Conservation (phyloP, 371 early-diverging fungal genomes). For the Umbelopsis sp. region DNA sequence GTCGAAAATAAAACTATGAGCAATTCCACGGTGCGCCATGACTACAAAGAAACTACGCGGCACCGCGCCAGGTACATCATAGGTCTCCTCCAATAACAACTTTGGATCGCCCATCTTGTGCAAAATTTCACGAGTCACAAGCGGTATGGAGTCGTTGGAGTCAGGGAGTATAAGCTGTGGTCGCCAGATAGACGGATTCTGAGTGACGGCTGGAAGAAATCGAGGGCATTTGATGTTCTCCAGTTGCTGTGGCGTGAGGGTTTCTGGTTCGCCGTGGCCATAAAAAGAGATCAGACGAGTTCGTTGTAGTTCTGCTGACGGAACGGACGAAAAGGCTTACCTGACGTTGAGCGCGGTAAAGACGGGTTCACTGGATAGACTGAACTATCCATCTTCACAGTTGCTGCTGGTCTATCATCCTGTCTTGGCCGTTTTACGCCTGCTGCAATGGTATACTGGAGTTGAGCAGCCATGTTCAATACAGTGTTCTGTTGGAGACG, state of each 20-base stretch:
- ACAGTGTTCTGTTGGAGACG: neutral
- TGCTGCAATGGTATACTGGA: neutral
- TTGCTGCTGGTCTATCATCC: neutral
- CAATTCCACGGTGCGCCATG: slow-evolving; percentile 55
- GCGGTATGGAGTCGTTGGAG: slow-evolving; percentile 8
- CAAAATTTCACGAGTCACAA: slow-evolving; percentile 22
- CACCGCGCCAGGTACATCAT: slow-evolving; percentile 58
- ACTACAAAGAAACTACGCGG: slow-evolving; percentile 68
- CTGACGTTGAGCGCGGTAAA: neutral
- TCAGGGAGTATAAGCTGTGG: slow-evolving; percentile 6
- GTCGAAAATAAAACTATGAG: slow-evolving; percentile 66
- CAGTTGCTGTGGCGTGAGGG: slow-evolving; percentile 4
- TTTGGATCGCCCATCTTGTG: slow-evolving; percentile 35
- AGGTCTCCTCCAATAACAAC: slow-evolving; percentile 57
- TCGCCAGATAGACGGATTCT: slow-evolving; percentile 18
- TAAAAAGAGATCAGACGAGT: neutral
- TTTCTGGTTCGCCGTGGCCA: neutral
- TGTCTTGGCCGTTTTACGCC: slow-evolving; percentile 2
- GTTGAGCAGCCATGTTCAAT: slow-evolving; percentile 1
- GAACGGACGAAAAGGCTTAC: neutral
- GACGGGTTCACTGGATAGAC: slow-evolving; percentile 1
- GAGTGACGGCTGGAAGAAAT: slow-evolving; percentile 9
- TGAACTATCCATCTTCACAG: neutral
- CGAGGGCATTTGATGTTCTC: slow-evolving; percentile 7
- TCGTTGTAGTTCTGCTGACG: neutral